phyloP scores from a whole-genome alignment of 441 rosid species.

The Metrosideros polymorpha region DNA sequence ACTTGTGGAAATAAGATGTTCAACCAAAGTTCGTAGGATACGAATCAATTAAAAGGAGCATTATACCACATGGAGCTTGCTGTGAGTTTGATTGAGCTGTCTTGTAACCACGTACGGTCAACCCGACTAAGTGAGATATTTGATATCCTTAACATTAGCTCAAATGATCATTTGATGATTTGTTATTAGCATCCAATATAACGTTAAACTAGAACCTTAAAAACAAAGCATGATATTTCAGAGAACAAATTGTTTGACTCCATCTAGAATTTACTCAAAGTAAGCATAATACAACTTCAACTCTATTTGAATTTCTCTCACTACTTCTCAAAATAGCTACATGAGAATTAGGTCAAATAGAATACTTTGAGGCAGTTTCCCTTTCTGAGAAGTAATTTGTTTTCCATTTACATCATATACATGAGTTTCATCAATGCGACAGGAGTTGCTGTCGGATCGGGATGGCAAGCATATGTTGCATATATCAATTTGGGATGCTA shows the following conservation, averaged over 20 bases:
- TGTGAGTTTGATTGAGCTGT: no score
- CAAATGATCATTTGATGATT: no score
- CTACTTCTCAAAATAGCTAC: not conserved
- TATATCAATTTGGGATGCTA: slow-evolving; percentile 39
- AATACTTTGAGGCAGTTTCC: not conserved
- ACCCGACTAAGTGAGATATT: not conserved
- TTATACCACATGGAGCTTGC: no score
- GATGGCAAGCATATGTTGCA: slow-evolving; percentile 38
- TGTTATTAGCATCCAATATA: not conserved
- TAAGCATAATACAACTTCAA: not conserved
- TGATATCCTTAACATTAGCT: not conserved
- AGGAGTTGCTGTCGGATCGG: slow-evolving; percentile 43
- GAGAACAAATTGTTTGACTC: not conserved
- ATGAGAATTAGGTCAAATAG: not conserved
- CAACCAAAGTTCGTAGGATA: no score
- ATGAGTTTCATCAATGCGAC: no score
- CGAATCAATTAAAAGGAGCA: no score
- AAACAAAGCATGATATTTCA: not conserved
- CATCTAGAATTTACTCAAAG: not conserved
- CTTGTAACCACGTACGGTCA: not conserved
- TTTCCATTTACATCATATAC: not conserved
- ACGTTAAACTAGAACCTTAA: not conserved
- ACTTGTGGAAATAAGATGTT: no score
- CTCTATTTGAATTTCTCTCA: not conserved
- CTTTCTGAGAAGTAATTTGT: not conserved